Evolutionary conservation across 2,329 filamentous ascomycete genomes (phyloP), one percentile per base, ranked within the genome.

Genomic region (Fusarium torreyae): DNA sequence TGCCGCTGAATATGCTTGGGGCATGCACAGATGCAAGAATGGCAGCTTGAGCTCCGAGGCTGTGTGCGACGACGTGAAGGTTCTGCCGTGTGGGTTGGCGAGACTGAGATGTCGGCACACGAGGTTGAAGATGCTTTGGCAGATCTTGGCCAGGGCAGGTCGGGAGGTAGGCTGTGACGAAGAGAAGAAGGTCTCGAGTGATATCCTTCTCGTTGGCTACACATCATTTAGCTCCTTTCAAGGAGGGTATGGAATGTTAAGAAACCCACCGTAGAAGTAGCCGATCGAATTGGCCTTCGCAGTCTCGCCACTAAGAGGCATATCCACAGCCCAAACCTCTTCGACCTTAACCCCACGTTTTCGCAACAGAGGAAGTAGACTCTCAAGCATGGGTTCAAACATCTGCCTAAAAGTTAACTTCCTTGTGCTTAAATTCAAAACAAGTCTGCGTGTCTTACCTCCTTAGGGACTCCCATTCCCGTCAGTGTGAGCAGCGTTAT

Each of bases 401-500:
- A 53, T 53, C 20, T 31, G 28, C 9, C 4, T 10, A 31, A 11
- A 31, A 10, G 28, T 31, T 10, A 31, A 31, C 4, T 31, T 1
- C 9, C 26, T 31, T 3, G 10, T 31, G 28, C 28, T 13, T 5
- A 6, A 13, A 5, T 31, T 3, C 11, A 10, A 5, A 31, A 31
- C 11, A 10, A 13, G 10, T 31, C 10, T 13, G 10, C 22, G 22
- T 13, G 28, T 13, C 28, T 31, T 13, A 31, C 28, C 28, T 53
- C 39, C 6, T 53, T 53, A 9, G 50, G 50, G 2, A 53, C 50
- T 4, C 50, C 50, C 50, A 53, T 53, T 6, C 50, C 50, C 1
- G 50, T 53, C 20, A 53, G 39, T 10, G 50, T 46, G 17, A 53
- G 20, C 14, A 53, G 28, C 24, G 50, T 53, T 9, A 53, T 6